phyloP scores from a whole-genome alignment of 2,329 filamentous ascomycete genomes.

The Sporothrix euskadiensis region DNA sequence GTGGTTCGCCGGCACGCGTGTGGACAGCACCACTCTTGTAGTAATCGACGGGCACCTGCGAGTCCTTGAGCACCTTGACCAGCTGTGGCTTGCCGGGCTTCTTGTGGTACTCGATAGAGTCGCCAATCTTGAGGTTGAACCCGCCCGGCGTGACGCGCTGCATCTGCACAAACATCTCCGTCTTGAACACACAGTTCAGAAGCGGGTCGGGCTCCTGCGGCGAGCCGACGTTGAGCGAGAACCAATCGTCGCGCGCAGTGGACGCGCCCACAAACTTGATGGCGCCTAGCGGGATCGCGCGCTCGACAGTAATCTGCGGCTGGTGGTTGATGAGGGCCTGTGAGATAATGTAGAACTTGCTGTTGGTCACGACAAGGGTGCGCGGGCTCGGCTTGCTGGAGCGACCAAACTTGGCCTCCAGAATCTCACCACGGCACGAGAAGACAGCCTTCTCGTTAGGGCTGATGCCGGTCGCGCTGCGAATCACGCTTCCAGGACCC shows the following conservation, averaged over 20 bases:
- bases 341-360: slow-evolving; percentile 84
- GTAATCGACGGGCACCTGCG: slow-evolving; percentile 71
- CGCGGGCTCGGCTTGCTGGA: slow-evolving; percentile 92
- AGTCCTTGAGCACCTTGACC: slow-evolving; percentile 89
- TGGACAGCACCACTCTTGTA: slow-evolving; percentile 96
- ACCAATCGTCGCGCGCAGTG: slow-evolving; percentile 90
- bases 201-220: slow-evolving; percentile 92
- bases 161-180: slow-evolving; percentile 93
- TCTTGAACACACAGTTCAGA: slow-evolving; percentile 91
- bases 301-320: slow-evolving; percentile 76
- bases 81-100: slow-evolving; percentile 89
- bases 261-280: slow-evolving; percentile 87
- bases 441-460: slow-evolving; percentile 77
- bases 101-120: slow-evolving; percentile 92
- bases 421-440: slow-evolving; percentile 84
- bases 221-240: slow-evolving; percentile 86
- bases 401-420: slow-evolving; percentile 93
- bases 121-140: slow-evolving; percentile 78
- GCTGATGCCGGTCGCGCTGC: slow-evolving; percentile 69
- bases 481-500: slow-evolving; percentile 79
- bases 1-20: slow-evolving; percentile 78
- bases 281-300: slow-evolving; percentile 76
- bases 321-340: slow-evolving; percentile 82
- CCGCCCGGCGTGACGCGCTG: slow-evolving; percentile 75
- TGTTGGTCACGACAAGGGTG: slow-evolving; percentile 79